Evolutionary conservation across 2,329 filamentous ascomycete genomes (phyloP), one percentile per base, ranked within the genome.

Genomic region (Microdochium trichocladiopsis): DNA sequence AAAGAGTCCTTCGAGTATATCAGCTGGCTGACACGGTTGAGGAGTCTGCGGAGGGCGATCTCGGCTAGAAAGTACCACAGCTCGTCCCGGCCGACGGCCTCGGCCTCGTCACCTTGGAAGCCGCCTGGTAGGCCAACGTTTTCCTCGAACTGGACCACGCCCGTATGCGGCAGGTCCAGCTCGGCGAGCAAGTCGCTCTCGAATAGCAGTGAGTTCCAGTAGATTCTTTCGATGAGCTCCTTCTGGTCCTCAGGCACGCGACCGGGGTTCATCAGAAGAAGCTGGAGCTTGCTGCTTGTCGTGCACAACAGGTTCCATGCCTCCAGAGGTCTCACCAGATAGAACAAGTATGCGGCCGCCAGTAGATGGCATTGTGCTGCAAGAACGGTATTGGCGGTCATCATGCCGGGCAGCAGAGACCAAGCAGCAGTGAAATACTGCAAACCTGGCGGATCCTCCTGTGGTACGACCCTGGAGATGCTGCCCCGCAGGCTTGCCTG

Each of bases 61-160:
- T 93, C 88, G 36, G 89, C 88, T 25, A 93, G 72, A 60, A 93
- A 93, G 63, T 94, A 94, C 88, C 89, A 93, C 14, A 93, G 73
- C 54, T 93, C 88, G 60, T 93, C 89, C 49, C 83, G 80, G 12
- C 86, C 87, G 8, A 83, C 80, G 6, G 79, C 73, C 57, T 81
- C 79, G 8, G 75, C 73, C 57, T 85, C 81, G 52, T 85, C 83
- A n/a, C 84, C 83, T 61, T 88, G 86, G 57, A 93, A 94, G 0
- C 86, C 86, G 4, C 87, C 85, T 1, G 89, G 89, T 1, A 94
- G 73, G 10, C 87, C 87, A 53, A 93, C 87, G 21, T 83, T 83
- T 61, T 93, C 88, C 66, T 93, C 89, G 52, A 90, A 90, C 58
- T 90, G 85, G 22, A 90, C 87, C 50, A 93, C 88, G 4, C 88